Evolutionary conservation across 345 rosid genomes (phyloP).

Genomic region (Acer negundo): DNA sequence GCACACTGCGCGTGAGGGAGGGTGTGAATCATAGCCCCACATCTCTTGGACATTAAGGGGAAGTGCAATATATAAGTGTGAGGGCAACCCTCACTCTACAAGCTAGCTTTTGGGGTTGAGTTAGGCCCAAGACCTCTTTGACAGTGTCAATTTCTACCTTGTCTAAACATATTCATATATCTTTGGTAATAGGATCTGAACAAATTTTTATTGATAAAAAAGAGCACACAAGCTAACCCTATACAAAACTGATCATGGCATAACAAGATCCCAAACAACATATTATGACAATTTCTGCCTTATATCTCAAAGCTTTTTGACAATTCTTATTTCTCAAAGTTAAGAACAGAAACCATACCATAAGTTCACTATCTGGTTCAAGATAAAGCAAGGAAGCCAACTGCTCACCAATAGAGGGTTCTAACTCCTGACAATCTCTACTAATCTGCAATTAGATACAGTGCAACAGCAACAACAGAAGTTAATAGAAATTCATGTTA

Average conservation of each 20-base stretch:
- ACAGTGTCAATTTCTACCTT: background rate
- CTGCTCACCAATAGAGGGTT: constrained; percentile 90
- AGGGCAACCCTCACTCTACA: too few relatives aligned
- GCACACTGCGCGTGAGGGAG: too few relatives aligned
- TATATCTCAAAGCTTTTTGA: background rate
- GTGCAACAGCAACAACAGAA: constrained; percentile 25
- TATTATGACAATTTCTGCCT: constrained; percentile 1
- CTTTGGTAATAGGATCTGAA: background rate
- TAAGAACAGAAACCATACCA: constrained; percentile 56
- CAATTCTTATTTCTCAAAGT: background rate
- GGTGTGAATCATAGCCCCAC: too few relatives aligned
- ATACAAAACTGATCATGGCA: background rate
- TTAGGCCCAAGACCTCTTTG: too few relatives aligned
- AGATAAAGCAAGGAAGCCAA: constrained; percentile 91
- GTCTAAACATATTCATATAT: background rate
- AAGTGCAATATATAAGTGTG: too few relatives aligned
- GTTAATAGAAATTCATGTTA: constrained; percentile 10
- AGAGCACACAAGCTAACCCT: background rate
- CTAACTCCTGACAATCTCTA: constrained; percentile 99
- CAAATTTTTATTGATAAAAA: background rate
- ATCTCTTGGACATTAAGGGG: too few relatives aligned
- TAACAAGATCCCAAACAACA: background rate
- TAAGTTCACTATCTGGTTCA: constrained; percentile 98
- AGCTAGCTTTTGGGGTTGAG: too few relatives aligned
- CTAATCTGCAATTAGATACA: constrained; percentile 66